These are phyloP conservation scores for Boletus tylopilopsis DNA, from an alignment of 768 basidiomycete species.

Conservation along the genomic window DNA sequence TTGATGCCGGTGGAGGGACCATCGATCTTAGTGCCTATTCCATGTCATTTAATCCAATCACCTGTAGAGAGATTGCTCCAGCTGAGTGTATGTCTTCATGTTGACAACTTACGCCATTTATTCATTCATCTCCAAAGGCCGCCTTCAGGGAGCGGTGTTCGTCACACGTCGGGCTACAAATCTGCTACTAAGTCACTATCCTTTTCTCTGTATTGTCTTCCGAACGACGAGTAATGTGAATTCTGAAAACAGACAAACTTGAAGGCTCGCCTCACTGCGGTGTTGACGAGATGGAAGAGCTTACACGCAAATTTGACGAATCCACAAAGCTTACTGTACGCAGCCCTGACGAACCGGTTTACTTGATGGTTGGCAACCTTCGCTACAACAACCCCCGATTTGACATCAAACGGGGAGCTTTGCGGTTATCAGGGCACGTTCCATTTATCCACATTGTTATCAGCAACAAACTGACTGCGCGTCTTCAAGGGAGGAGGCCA, in stretches of 20 bases:
- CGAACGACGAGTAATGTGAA: background rate
- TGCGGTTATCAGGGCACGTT: slow-evolving; percentile 5
- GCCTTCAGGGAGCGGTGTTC: slow-evolving; percentile 45
- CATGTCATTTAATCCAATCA: slow-evolving; percentile 14
- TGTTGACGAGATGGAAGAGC: background rate
- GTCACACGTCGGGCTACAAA: slow-evolving; percentile 38
- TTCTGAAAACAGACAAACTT: slow-evolving; percentile 2
- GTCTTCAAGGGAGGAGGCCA: slow-evolving; percentile 1
- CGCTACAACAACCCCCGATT: slow-evolving; percentile 1
- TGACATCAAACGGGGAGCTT: slow-evolving; percentile 3
- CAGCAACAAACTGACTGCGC: background rate
- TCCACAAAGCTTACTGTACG: slow-evolving; percentile 4
- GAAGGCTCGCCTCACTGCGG: slow-evolving; percentile 1
- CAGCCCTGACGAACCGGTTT: background rate
- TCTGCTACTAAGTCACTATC: slow-evolving; percentile 32
- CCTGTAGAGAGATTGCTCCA: slow-evolving; percentile 32
- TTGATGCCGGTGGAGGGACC: slow-evolving; percentile 42
- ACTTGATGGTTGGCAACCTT: background rate
- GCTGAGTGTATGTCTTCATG: slow-evolving; percentile 20
- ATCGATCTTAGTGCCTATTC: slow-evolving; percentile 36
- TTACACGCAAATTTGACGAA: slow-evolving; percentile 8
- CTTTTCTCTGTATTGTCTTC: background rate
- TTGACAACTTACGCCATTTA: background rate
- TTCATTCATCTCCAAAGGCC: slow-evolving; percentile 26
- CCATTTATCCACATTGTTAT: background rate